Percentiles rank a stretch among this genome's conserved stretches.
Conservation (phyloP, 768 basidiomycete genomes). For the Lentinula sp. region DNA sequence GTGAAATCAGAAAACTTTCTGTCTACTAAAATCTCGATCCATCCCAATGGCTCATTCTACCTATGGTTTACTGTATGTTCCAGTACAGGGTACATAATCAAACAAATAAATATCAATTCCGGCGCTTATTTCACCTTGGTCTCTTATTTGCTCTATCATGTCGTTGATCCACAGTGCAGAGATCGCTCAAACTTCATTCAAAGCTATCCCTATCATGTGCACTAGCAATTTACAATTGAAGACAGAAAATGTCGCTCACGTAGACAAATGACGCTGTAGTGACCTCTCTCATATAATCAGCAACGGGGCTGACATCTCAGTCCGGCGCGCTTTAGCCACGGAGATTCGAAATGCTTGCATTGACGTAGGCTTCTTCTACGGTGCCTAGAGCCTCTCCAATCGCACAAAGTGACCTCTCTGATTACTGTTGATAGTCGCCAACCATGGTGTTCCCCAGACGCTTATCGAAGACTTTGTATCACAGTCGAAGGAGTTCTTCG, state of each 20-base stretch:
- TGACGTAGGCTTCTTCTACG: constrained; percentile 82
- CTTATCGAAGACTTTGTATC: constrained; percentile 39
- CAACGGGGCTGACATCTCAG: constrained; percentile 21
- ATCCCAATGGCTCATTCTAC: too few species aligned
- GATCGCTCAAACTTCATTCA: constrained; percentile 15
- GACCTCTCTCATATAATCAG: constrained; percentile 37
- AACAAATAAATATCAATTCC: too few species aligned
- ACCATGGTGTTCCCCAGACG: constrained; percentile 64
- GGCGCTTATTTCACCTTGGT: background rate
- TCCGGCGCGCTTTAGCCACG: constrained; percentile 41
- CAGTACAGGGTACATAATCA: background rate
- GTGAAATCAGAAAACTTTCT: too few species aligned
- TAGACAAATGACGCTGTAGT: constrained; percentile 28
- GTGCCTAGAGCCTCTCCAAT: constrained; percentile 24
- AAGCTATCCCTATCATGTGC: constrained; percentile 31
- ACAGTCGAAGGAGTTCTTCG: constrained; percentile 59
- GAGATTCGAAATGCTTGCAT: constrained; percentile 72
- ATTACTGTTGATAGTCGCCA: constrained; percentile 45
- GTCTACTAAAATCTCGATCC: too few species aligned
- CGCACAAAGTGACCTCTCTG: background rate
- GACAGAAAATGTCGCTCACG: constrained; percentile 15
- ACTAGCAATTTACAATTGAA: background rate
- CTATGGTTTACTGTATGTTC: too few species aligned
- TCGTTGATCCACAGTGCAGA: constrained; percentile 8
- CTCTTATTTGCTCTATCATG: background rate